A percentile compares a stretch with the other conserved stretches of the same genome.
Evolutionary conservation across 768 basidiomycete species (phyloP).

Genomic region (Mrakia frigida): DNA sequence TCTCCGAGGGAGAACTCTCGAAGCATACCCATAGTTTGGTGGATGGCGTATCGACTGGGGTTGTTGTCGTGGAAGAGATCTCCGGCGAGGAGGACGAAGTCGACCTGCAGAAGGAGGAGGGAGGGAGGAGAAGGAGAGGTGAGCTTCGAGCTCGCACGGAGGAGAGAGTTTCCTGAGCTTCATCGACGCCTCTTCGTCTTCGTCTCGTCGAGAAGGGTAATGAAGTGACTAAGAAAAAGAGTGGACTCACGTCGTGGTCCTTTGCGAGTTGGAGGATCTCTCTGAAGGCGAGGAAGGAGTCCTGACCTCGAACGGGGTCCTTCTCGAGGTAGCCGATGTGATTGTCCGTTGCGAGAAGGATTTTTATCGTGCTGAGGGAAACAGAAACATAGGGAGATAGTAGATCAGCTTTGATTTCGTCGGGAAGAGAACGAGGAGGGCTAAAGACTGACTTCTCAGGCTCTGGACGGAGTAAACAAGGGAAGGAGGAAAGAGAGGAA

Average conservation of each 20-base stretch:
- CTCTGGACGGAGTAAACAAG: not conserved
- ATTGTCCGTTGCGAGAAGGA: conserved; percentile 90
- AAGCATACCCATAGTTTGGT: conserved; percentile 79
- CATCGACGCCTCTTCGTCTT: too few relatives aligned
- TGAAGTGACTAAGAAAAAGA: too few relatives aligned
- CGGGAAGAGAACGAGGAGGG: not conserved
- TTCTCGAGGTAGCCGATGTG: conserved; percentile 93
- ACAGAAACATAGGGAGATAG: not conserved
- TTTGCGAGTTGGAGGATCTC: conserved; percentile 89
- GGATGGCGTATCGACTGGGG: conserved; percentile 82
- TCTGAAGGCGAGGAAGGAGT: conserved; percentile 89
- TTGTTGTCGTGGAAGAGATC: conserved; percentile 98
- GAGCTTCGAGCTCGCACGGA: not conserved
- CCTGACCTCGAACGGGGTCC: conserved; percentile 89
- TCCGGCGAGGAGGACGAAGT: conserved; percentile 89
- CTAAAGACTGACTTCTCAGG: not conserved
- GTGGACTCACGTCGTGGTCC: conserved; percentile 51
- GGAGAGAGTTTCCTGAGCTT: too few relatives aligned
- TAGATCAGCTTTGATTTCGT: not conserved
- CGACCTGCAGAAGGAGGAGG: conserved; percentile 56
- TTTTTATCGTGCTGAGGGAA: conserved; percentile 47
- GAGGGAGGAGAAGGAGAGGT: not conserved
- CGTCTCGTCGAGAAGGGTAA: not conserved
- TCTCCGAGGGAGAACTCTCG: conserved; percentile 86
- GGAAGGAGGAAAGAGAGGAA: not conserved